Conservation (phyloP, 2,329 filamentous ascomycete genomes). For the Colletotrichum gigasporum region DNA sequence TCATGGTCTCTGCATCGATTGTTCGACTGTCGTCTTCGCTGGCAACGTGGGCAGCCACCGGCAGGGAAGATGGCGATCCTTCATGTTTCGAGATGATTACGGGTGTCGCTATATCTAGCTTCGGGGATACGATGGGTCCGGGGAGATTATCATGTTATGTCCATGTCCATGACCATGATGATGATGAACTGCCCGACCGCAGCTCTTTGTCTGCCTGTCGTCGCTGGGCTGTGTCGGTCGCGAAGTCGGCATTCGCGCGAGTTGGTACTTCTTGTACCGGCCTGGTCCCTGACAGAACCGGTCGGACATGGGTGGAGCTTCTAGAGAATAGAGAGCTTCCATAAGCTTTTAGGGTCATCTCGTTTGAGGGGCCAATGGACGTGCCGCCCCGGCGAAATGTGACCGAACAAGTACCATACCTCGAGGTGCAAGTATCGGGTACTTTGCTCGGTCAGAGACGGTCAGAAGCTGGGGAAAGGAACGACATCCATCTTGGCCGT, state of each 20-base stretch:
- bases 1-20: too few species aligned
- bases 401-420: neutral
- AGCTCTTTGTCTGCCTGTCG: too few species aligned
- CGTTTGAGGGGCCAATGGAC: neutral
- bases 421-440: neutral
- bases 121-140: too few species aligned
- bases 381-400: neutral
- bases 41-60: neutral
- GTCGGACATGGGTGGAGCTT: neutral
- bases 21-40: too few species aligned
- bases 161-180: too few species aligned
- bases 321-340: neutral
- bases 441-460: neutral
- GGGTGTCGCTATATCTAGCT: constrained; percentile 10
- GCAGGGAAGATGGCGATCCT: neutral
- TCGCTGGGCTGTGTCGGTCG: neutral
- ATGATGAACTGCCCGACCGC: too few species aligned
- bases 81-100: constrained; percentile 7
- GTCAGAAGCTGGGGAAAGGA: neutral
- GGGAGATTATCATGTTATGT: too few species aligned
- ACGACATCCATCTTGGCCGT: too few species aligned
- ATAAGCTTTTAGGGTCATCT: neutral
- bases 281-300: neutral
- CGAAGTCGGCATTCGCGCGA: neutral
- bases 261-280: too few species aligned